phyloP scores from a whole-genome alignment of 345 rosid species.

The Gossypium ekmanianum region DNA sequence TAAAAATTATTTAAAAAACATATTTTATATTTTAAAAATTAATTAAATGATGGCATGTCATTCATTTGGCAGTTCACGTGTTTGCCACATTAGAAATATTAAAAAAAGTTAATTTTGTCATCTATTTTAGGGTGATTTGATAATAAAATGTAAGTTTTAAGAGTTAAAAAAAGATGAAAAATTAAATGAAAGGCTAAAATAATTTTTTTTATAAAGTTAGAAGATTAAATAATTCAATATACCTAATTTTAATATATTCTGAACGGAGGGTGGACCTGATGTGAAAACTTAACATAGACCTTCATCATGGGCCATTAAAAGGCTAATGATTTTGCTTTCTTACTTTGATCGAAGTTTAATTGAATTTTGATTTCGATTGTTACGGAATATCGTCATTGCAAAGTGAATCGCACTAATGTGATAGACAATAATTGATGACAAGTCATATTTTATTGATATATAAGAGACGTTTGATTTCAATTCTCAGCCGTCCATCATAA shows the following conservation, averaged over 20 bases:
- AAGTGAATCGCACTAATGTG: neutral
- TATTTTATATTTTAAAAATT: no score
- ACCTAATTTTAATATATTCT: neutral
- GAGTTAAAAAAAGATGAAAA: no score
- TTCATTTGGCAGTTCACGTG: no score
- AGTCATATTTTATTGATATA: neutral
- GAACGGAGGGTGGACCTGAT: neutral
- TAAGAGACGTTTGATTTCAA: neutral
- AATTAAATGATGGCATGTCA: no score
- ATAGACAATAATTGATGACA: neutral
- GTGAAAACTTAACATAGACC: neutral
- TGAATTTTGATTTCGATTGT: neutral
- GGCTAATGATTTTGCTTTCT: neutral
- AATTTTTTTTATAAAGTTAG: neutral
- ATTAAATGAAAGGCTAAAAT: no score
- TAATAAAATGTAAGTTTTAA: no score
- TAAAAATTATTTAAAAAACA: no score
- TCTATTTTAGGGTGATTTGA: no score
- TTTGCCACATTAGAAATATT: no score
- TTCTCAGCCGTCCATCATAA: slow-evolving; percentile 12
- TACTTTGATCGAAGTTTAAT: neutral
- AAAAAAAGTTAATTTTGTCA: no score
- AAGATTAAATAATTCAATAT: no score
- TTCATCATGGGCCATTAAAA: neutral
- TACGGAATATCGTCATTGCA: neutral